Percentiles rank a stretch among this genome's conserved stretches.
phyloP scores from a whole-genome alignment of 1,284 basidiomycete genomes.

The Irpex sp. region DNA sequence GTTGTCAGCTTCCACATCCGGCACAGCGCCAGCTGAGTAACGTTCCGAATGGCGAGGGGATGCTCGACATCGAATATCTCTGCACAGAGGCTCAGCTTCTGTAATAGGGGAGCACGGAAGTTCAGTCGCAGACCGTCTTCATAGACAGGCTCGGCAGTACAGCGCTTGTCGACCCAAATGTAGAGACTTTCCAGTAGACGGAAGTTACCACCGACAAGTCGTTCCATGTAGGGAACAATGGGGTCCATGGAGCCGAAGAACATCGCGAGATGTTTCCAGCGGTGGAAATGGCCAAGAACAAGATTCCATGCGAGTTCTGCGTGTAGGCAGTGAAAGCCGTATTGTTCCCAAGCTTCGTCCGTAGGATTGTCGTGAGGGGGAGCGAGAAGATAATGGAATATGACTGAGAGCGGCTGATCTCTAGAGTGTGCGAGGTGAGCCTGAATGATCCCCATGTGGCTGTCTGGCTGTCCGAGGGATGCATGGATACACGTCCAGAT shows the following conservation, averaged over 20 bases:
- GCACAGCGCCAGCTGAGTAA: not conserved
- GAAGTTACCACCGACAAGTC: not conserved
- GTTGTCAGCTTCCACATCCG: not conserved
- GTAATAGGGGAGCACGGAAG: not conserved
- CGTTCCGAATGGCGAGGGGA: not conserved
- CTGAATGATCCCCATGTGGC: not conserved
- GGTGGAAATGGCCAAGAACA: not conserved
- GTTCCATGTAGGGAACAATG: not conserved
- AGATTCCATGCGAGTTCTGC: not conserved
- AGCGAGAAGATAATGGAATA: slow-evolving; percentile 1
- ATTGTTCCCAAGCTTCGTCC: not conserved
- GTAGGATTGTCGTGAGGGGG: not conserved
- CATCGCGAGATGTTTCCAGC: not conserved
- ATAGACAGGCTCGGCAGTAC: not conserved
- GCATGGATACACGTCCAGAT: slow-evolving; percentile 11
- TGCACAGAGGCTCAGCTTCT: not conserved
- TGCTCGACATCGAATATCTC: not conserved
- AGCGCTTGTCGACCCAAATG: slow-evolving; percentile 1
- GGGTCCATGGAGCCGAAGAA: not conserved
- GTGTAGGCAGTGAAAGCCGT: not conserved
- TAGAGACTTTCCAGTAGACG: not conserved
- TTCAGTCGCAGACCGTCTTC: not conserved
- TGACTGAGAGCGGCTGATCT: slow-evolving; percentile 1
- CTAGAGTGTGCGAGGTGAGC: slow-evolving; percentile 1
- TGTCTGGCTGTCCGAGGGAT: not conserved